Evolutionary conservation across 2,329 filamentous ascomycete species (phyloP).

Genomic region (Colletotrichum godetiae): DNA sequence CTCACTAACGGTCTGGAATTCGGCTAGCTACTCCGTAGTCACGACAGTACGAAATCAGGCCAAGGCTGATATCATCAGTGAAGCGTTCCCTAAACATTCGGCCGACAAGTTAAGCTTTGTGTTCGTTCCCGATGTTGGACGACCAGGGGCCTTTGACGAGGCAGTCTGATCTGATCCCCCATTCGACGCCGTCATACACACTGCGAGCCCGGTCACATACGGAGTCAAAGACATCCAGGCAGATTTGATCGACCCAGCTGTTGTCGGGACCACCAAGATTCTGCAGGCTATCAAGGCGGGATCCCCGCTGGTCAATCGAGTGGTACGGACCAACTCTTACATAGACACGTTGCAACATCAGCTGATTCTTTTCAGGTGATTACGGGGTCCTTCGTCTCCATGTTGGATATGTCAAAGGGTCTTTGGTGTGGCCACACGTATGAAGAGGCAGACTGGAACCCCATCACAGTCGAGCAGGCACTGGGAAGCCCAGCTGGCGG

Average conservation of each 20-base stretch:
- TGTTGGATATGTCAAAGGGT: not conserved
- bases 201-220: slow-evolving; percentile 79
- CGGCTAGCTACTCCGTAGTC: not conserved
- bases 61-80: not conserved
- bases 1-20: not conserved
- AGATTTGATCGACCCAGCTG: slow-evolving; percentile 65
- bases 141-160: slow-evolving; percentile 46
- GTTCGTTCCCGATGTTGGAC: slow-evolving; percentile 48
- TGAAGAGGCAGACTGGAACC: not conserved
- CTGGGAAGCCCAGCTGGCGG: not conserved
- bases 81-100: not conserved
- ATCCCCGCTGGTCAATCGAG: slow-evolving; percentile 67
- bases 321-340: slow-evolving; percentile 64
- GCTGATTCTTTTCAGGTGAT: not conserved
- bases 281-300: slow-evolving; percentile 59
- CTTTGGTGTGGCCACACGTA: not conserved
- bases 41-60: not conserved
- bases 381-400: not conserved
- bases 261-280: slow-evolving; percentile 62
- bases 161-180: slow-evolving; percentile 54
- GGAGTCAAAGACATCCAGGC: slow-evolving; percentile 62
- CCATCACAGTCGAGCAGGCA: not conserved
- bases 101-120: not conserved
- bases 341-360: not conserved
- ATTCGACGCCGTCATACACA: slow-evolving; percentile 80